A percentile compares a stretch with the other conserved stretches of the same genome.
phyloP scores from a whole-genome alignment of 1,139 yeast species.

The Debaryomycetaceae sp. region DNA sequence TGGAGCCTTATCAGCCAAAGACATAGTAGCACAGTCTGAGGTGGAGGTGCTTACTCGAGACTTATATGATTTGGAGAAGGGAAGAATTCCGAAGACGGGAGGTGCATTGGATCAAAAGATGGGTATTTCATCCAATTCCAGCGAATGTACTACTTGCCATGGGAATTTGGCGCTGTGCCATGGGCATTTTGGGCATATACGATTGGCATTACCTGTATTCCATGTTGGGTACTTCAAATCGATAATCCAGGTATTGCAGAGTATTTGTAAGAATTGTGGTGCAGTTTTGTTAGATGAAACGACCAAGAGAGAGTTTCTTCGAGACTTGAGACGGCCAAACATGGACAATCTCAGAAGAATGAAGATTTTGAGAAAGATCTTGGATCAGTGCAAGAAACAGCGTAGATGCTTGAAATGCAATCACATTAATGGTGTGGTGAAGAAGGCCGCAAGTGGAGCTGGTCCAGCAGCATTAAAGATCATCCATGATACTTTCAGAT shows the following conservation, averaged over 20 bases:
- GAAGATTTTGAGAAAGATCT: constrained; percentile 76
- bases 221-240: constrained; percentile 97
- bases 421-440: constrained; percentile 92
- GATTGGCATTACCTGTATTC: constrained; percentile 91
- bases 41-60: constrained; percentile 92
- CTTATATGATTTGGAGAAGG: constrained; percentile 81
- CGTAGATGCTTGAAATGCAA: constrained; percentile 86
- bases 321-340: constrained; percentile 81
- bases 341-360: constrained; percentile 88
- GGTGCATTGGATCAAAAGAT: constrained; percentile 91
- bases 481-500: constrained; percentile 92
- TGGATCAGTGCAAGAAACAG: constrained; percentile 94
- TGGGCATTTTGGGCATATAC: constrained; percentile 96
- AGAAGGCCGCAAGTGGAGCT: constrained; percentile 90
- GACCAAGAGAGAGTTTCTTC: constrained; percentile 62
- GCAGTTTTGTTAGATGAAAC: constrained; percentile 71
- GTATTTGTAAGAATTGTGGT: constrained; percentile 90
- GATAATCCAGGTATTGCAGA: constrained; percentile 82
- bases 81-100: constrained; percentile 70
- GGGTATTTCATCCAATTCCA: constrained; percentile 89
- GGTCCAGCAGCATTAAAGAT: constrained; percentile 92
- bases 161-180: constrained; percentile 94
- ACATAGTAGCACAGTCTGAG: constrained; percentile 89
- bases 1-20: constrained; percentile 87
- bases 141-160: constrained; percentile 87